phyloP scores from a whole-genome alignment of 2,329 filamentous ascomycete species.

The Arthrobotrys sphaeroides region DNA sequence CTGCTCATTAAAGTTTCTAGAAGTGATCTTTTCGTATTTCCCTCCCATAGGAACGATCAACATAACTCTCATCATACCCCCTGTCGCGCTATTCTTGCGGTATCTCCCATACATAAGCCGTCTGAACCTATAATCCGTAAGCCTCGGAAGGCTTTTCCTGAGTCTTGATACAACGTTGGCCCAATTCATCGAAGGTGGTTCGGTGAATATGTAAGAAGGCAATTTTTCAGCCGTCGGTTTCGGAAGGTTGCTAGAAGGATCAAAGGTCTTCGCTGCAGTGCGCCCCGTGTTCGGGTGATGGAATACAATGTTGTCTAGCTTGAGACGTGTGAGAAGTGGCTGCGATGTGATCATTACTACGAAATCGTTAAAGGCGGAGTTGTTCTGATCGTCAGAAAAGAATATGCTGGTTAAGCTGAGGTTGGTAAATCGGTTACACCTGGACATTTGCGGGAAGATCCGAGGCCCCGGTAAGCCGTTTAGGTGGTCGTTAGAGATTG shows the following conservation, averaged over 20 bases:
- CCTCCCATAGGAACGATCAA: not conserved
- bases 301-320: not conserved
- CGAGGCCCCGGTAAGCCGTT: too few species aligned
- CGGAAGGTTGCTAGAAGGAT: not conserved
- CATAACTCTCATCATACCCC: not conserved
- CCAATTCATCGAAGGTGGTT: not conserved
- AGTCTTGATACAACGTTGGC: not conserved
- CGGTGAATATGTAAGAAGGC: not conserved
- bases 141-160: not conserved
- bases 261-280: not conserved
- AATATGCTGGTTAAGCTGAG: not conserved
- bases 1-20: not conserved
- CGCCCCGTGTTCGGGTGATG: not conserved
- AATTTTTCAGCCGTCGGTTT: not conserved
- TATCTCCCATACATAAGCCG: not conserved
- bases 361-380: not conserved
- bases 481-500: not conserved
- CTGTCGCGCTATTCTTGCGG: too few species aligned
- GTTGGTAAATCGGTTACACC: not conserved
- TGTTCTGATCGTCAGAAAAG: not conserved
- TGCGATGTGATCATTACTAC: not conserved
- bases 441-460: not conserved
- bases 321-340: slow-evolving; percentile 15
- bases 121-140: not conserved
- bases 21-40: not conserved